These are phyloP conservation scores for Sideroxylon spinosum DNA, from an alignment of 179 eudicot genomes.

Conservation along the genomic window DNA sequence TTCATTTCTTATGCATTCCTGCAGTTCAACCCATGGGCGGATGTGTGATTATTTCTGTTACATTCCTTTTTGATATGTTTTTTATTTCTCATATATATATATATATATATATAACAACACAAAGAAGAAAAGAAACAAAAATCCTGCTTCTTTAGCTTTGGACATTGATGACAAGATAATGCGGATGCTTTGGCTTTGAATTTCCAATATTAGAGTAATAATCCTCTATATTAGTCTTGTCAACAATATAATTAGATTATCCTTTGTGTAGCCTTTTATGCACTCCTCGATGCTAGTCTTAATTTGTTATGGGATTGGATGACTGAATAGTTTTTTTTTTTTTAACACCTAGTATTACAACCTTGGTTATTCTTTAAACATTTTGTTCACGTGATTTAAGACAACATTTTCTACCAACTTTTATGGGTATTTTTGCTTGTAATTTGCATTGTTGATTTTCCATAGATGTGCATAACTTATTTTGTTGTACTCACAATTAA, in stretches of 20 bases:
- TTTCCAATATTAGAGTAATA: not conserved
- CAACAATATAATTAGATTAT: not conserved
- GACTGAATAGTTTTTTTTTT: not conserved
- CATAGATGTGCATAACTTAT: not conserved
- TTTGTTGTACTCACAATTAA: conserved; percentile 2
- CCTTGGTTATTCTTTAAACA: not conserved
- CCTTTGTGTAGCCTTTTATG: not conserved
- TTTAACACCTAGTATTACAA: not conserved
- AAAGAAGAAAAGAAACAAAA: too few species aligned
- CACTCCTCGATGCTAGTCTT: not conserved
- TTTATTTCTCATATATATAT: too few species aligned
- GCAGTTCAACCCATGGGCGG: too few species aligned
- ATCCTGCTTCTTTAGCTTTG: too few species aligned
- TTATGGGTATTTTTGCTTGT: not conserved
- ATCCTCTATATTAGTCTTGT: not conserved
- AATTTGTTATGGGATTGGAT: not conserved
- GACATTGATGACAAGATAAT: too few species aligned
- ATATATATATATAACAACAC: too few species aligned
- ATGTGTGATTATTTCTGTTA: too few species aligned
- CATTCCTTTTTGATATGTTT: too few species aligned
- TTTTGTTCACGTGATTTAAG: not conserved
- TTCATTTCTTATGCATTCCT: too few species aligned
- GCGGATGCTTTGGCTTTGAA: not conserved
- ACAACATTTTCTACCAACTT: not conserved
- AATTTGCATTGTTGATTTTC: not conserved